Evolutionary conservation across 257 asterid genomes (phyloP).

Genomic region (Solanum chilense): DNA sequence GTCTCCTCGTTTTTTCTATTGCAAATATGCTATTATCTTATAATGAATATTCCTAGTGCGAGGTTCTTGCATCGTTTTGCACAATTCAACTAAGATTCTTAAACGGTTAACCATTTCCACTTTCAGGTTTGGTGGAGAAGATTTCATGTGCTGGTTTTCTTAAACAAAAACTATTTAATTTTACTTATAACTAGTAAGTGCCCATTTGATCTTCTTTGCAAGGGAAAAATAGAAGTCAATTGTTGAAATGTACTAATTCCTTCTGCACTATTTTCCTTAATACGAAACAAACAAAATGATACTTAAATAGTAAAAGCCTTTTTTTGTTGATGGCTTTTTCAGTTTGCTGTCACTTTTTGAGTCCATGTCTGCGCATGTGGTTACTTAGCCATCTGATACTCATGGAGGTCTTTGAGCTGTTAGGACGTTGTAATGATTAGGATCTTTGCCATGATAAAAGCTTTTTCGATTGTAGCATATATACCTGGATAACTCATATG

Average conservation of each 20-base stretch:
- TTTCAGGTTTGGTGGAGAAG: conserved; percentile 58
- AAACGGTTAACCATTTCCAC: not conserved
- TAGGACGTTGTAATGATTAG: not conserved
- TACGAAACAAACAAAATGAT: not conserved
- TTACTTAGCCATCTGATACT: not conserved
- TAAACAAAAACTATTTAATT: conserved; percentile 43
- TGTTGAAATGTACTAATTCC: not conserved
- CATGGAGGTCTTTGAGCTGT: not conserved
- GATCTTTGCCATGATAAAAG: not conserved
- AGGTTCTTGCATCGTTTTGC: not conserved
- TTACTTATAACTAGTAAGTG: conserved; percentile 69
- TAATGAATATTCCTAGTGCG: not conserved
- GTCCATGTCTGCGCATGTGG: not conserved
- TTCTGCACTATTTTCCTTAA: not conserved
- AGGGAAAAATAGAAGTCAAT: not conserved
- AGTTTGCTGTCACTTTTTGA: not conserved
- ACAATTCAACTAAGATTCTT: not conserved
- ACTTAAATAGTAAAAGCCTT: not conserved
- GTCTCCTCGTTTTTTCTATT: not conserved
- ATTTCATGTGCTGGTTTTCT: conserved; percentile 49
- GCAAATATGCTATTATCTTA: not conserved
- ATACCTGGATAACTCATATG: not conserved
- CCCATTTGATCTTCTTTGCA: not conserved
- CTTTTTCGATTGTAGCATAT: not conserved
- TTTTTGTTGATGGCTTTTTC: not conserved